phyloP scores from a whole-genome alignment of 345 rosid genomes.

The Streptanthus diversifolius region DNA sequence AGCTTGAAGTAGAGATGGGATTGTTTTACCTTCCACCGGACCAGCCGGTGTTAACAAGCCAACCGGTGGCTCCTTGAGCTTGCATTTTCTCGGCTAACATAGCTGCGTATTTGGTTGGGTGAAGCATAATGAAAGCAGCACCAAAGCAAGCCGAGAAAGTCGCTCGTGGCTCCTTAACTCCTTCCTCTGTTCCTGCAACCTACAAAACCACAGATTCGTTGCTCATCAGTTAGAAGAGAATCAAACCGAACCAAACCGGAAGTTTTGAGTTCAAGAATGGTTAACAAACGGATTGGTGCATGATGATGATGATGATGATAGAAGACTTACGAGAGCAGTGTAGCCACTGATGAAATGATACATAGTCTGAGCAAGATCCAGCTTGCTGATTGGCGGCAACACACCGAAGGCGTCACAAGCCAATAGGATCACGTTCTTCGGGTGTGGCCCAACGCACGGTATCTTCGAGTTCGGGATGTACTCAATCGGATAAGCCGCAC shows the following conservation, averaged over 20 bases:
- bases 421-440: constrained; percentile 86
- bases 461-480: constrained; percentile 84
- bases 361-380: constrained; percentile 88
- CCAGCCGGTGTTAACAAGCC: constrained; percentile 99
- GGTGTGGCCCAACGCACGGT: constrained; percentile 92
- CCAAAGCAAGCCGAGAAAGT: constrained; percentile 99
- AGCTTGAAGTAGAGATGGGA: not conserved
- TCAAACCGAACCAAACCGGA: not conserved
- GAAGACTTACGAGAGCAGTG: constrained; percentile 72
- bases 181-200: constrained; percentile 98
- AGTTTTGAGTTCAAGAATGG: no score
- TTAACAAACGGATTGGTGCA: no score
- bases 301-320: not conserved
- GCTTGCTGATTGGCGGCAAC: constrained; percentile 95
- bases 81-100: constrained; percentile 97
- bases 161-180: constrained; percentile 88
- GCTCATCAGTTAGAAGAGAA: not conserved
- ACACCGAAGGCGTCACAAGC: constrained; percentile 98
- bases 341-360: constrained; percentile 98
- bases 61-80: constrained; percentile 91
- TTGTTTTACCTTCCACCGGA: constrained; percentile 82
- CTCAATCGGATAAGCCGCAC: constrained; percentile 94
- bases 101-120: constrained; percentile 94
- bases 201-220: not conserved
- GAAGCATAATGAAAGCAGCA: constrained; percentile 96